Conservation (phyloP, 805 yeast genomes). For the Barnettozyma salicaria region DNA sequence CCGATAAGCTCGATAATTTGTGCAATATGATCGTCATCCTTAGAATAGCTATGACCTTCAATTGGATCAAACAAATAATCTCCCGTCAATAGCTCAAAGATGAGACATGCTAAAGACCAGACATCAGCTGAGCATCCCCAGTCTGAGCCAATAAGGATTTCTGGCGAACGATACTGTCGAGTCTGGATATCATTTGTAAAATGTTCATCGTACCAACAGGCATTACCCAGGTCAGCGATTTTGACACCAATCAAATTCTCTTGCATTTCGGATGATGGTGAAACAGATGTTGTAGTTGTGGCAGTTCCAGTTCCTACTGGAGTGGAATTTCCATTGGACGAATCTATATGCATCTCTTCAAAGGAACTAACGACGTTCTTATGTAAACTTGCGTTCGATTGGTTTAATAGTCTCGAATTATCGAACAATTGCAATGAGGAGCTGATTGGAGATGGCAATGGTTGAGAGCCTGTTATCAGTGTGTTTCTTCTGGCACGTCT, state of each 20-base stretch:
- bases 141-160: constrained; percentile 65
- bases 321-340: too few relatives aligned
- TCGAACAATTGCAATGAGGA: constrained; percentile 31
- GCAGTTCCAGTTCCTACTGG: too few relatives aligned
- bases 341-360: constrained; percentile 13
- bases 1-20: constrained; percentile 86
- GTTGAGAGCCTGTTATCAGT: constrained; percentile 85
- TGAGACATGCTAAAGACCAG: constrained; percentile 92
- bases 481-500: constrained; percentile 63
- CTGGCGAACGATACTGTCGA: constrained; percentile 80
- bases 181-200: constrained; percentile 69
- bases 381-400: constrained; percentile 9
- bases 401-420: constrained; percentile 20
- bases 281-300: background rate
- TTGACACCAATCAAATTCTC: constrained; percentile 67
- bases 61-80: constrained; percentile 90
- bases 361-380: constrained; percentile 10
- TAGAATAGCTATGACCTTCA: constrained; percentile 65
- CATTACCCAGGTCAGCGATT: constrained; percentile 82
- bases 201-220: constrained; percentile 62
- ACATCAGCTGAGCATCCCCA: constrained; percentile 97
- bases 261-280: constrained; percentile 7
- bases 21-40: constrained; percentile 95
- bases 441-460: constrained; percentile 81
- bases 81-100: constrained; percentile 89